Evolutionary conservation across 495 filamentous ascomycete genomes (phyloP), one percentile per base, ranked within the genome.

Genomic region (Aspergillus sclerotioniger): DNA sequence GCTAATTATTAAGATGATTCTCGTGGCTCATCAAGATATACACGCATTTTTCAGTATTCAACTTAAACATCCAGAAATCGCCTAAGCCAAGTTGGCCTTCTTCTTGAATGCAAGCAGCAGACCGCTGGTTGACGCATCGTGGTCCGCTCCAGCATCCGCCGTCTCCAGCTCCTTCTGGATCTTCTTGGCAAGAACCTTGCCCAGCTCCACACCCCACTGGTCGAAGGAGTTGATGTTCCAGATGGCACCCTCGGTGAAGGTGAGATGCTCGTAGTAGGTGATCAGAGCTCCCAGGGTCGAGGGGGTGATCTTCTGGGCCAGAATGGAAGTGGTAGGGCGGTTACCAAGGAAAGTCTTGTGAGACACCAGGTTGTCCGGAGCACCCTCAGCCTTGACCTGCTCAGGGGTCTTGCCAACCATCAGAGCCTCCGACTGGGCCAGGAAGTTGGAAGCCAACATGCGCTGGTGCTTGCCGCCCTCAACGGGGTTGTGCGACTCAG

Each of bases 181-280:
- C 76, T 90, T 92, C 83, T 91, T 98, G 25, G 94, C 94, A 53
- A 98, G 79, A 43, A 88, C 87, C 85, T 98, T 98, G 77, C 94
- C 94, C 47, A 98, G 76, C 81, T 98, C 94, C 44, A 98, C 94
- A 76, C 94, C 94, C 94, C 94, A 98, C 77, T 98, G 94, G 79
- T 98, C 94, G 71, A 98, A 98, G 64, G 85, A 89, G 84, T 98
- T 98, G 82, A 98, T 97, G 76, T 98, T 95, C 94, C 94, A 98
- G 63, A 98, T 75, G 31, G 91, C 95, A 64, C 94, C 94, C 76
- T 98, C 94, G 37, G 91, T 96, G 79, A 98, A 98, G 58, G 94
- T 98, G 47, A 96, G 69, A 76, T 98, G 94, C 80, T 98, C 94
- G 74, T 98, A 98, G 84, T 96, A 98, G 51, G 90, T 91, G 72